Percentiles rank a stretch among this genome's conserved stretches.
These are phyloP conservation scores for Hanseniaspora gamundiae DNA, from an alignment of 1,139 yeast genomes.

Conservation along the genomic window DNA sequence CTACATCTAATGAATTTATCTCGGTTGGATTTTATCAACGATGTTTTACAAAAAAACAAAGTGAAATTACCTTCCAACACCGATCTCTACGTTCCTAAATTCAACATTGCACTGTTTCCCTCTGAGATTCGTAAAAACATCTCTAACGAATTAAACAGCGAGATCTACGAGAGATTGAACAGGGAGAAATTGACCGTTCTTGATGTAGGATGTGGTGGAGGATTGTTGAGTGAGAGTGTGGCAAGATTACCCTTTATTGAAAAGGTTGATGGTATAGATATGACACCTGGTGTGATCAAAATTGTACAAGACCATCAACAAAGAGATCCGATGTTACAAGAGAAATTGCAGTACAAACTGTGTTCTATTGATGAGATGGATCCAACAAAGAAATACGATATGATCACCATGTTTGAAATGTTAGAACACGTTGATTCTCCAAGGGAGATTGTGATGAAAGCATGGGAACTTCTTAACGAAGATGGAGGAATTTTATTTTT, in stretches of 20 bases:
- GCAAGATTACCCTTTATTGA: slow-evolving; percentile 61
- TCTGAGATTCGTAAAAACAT: slow-evolving; percentile 35
- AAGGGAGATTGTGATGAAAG: slow-evolving; percentile 52
- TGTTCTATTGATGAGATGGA: slow-evolving; percentile 46
- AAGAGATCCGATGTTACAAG: slow-evolving; percentile 49
- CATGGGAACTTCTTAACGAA: slow-evolving; percentile 53
- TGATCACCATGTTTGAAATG: slow-evolving; percentile 88
- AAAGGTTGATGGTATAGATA: slow-evolving; percentile 69
- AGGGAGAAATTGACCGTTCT: slow-evolving; percentile 37
- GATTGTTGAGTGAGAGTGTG: slow-evolving; percentile 74
- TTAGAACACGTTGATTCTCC: slow-evolving; percentile 90
- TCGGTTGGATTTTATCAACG: slow-evolving; percentile 74
- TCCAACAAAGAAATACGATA: slow-evolving; percentile 39
- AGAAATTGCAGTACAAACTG: slow-evolving; percentile 47
- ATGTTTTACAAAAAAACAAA: slow-evolving; percentile 32
- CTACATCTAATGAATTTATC: slow-evolving; percentile 88
- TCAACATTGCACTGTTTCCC: slow-evolving; percentile 56
- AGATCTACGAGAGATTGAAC: slow-evolving; percentile 31
- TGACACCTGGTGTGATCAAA: slow-evolving; percentile 66
- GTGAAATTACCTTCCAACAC: slow-evolving; percentile 35
- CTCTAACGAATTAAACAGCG: slow-evolving; percentile 34
- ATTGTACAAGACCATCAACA: slow-evolving; percentile 64
- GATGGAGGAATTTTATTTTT: slow-evolving; percentile 72
- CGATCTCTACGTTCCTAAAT: slow-evolving; percentile 67
- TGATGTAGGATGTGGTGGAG: slow-evolving; percentile 98